Base-by-base conservation (phyloP, 192 early-diverging fungal genomes). In the Umbelopsis vinacea region DNA sequence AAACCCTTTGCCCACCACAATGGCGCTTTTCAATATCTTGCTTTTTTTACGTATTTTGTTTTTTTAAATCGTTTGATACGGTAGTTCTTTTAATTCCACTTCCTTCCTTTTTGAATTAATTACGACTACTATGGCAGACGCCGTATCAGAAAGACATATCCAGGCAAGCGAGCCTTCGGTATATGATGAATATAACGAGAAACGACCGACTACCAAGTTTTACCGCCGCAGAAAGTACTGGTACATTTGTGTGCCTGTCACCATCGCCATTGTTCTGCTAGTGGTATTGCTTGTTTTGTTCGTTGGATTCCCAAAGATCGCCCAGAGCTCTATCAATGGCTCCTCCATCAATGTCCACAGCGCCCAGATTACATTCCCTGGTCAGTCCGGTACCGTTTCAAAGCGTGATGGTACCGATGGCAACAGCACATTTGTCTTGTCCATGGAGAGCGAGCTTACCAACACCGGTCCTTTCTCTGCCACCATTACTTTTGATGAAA, bases 401-500 rank as follows among this genome's bases (percentile, higher is more conserved):
- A 74, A 74, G 37, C 73, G 73, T 24, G 67, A 69, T 46, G 37
- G 19, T 3, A 40, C 21, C 33, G 63, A 78, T 54, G 45, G 57
- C 11, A 78, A 88, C 43, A 73, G 50, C 22, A 71, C 69, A 10
- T 74, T 86, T 29, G 54, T 71, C 21, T 83, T 81, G 79, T 23
- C 48, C 29, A 84, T 85, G 78, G 63, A 73, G 24, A 79, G 80
- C 46, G 40, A 43, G 10, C 55, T 86, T 21, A 68, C 67, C 8
- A 77, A 85, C 33, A 85, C 83, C 47, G 86, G 86, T 54, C 83
- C 85, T 21, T 86, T 88, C 75, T 40, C 74, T 22, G 85, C 85
- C 7, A 82, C 71, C 26, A 81, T 88, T 52, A 50, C 63, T 46
- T 88, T 88, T 73, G 78, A 82, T 45, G 80, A 78, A 37, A 74